phyloP scores from a whole-genome alignment of 441 rosid species.

The Geranium incanum region DNA sequence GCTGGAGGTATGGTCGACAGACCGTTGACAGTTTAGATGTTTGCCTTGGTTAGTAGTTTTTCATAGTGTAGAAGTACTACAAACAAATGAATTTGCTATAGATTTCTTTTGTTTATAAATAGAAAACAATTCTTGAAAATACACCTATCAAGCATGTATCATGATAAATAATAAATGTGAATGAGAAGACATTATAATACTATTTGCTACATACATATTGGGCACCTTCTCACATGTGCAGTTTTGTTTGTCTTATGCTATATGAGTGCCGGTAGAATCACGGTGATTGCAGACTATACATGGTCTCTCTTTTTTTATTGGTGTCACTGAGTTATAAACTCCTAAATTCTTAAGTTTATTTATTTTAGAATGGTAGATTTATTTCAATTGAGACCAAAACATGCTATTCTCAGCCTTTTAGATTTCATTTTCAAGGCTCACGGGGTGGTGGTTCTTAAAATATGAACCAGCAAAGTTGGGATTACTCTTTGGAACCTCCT shows the following conservation, averaged over 20 bases:
- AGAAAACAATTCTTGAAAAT: neutral
- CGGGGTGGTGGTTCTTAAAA: neutral
- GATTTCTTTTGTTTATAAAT: neutral
- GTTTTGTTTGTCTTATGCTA: neutral
- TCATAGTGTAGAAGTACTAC: neutral
- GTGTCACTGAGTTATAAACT: neutral
- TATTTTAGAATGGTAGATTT: neutral
- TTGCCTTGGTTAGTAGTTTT: neutral
- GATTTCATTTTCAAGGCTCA: neutral
- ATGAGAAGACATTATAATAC: neutral
- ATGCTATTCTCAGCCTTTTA: neutral
- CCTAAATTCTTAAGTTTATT: neutral
- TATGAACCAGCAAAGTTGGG: neutral
- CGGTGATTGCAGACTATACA: neutral
- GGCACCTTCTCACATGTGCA: neutral
- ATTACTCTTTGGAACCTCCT: neutral
- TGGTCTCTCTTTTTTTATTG: neutral
- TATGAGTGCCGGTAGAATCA: neutral
- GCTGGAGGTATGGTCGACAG: neutral
- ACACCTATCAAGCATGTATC: neutral
- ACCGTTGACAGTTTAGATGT: neutral
- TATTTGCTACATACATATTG: neutral
- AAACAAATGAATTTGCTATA: neutral
- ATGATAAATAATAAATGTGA: neutral
- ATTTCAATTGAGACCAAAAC: neutral